These are phyloP conservation scores for Mallotus japonicus DNA, from an alignment of 441 rosid species.

Conservation along the genomic window DNA sequence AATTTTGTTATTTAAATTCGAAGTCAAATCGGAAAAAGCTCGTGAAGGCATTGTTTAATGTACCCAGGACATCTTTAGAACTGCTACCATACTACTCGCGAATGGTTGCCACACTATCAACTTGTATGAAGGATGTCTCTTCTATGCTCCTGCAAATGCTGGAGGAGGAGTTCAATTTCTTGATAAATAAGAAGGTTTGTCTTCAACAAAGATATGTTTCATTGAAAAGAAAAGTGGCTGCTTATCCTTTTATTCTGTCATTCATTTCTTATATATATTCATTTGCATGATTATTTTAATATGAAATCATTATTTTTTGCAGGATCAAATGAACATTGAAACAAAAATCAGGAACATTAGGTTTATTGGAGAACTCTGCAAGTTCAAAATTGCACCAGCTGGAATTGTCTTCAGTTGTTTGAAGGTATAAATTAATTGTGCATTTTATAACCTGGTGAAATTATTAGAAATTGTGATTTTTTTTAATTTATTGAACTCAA, in stretches of 20 bases:
- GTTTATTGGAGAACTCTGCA: constrained; percentile 98
- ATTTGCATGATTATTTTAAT: constrained; percentile 5
- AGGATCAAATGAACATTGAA: constrained; percentile 99
- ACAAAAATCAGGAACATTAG: constrained; percentile 97
- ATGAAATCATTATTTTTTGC: constrained; percentile 35
- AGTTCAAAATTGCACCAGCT: constrained; percentile 83
- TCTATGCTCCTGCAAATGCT: constrained; percentile 87
- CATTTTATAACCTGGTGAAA: background rate
- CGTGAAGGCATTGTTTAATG: constrained; percentile 90
- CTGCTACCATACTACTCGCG: constrained; percentile 93
- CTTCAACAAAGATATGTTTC: constrained; percentile 13
- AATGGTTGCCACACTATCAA: constrained; percentile 91
- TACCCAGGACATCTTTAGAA: constrained; percentile 96
- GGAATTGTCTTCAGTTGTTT: constrained; percentile 90
- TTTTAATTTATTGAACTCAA: background rate
- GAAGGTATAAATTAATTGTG: constrained; percentile 55
- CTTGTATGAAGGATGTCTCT: constrained; percentile 95
- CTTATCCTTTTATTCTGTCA: constrained; percentile 6
- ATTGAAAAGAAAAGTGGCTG: constrained; percentile 16
- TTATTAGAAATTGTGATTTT: background rate
- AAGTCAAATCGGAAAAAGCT: constrained; percentile 95
- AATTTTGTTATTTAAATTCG: constrained; percentile 92
- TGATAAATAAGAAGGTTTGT: constrained; percentile 90
- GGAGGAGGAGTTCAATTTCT: constrained; percentile 98
- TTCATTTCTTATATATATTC: constrained; percentile 4